Conservation (phyloP, 1,139 yeast genomes). For the Debaryomycetaceae sp. region DNA sequence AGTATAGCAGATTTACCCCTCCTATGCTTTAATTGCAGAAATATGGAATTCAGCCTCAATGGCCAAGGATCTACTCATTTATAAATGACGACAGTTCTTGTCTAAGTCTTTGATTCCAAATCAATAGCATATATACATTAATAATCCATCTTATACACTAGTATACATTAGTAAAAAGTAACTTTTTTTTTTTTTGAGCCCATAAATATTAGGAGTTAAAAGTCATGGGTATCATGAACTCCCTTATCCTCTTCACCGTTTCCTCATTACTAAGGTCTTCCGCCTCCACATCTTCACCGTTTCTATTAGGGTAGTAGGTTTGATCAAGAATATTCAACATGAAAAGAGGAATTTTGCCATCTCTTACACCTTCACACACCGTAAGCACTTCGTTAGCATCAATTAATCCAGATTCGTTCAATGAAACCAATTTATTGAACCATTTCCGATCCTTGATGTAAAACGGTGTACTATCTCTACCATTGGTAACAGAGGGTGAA, state of each 20-base stretch:
- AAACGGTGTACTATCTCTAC: constrained; percentile 18
- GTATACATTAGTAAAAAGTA: not conserved
- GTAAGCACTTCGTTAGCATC: constrained; percentile 32
- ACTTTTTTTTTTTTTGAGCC: not conserved
- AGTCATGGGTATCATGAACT: constrained; percentile 38
- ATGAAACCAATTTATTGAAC: constrained; percentile 32
- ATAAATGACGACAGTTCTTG: too few relatives aligned
- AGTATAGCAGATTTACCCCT: too few relatives aligned
- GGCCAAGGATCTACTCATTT: too few relatives aligned
- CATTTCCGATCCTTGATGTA: constrained; percentile 41
- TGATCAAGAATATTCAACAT: constrained; percentile 40
- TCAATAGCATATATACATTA: not conserved
- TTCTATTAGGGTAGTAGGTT: constrained; percentile 25
- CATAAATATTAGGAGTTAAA: constrained; percentile 13
- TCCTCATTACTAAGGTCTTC: constrained; percentile 31
- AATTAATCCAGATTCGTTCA: constrained; percentile 28
- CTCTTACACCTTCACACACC: constrained; percentile 39
- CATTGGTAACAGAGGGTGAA: constrained; percentile 26
- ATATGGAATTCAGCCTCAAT: not conserved
- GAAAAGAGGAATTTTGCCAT: constrained; percentile 37
- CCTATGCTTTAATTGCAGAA: too few relatives aligned
- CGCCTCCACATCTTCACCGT: constrained; percentile 12
- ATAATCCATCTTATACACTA: not conserved
- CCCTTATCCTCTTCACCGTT: constrained; percentile 31
- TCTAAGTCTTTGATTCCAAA: too few relatives aligned